phyloP scores from a whole-genome alignment of 169 alveolate genomes.

The Plasmodium billcollinsi region DNA sequence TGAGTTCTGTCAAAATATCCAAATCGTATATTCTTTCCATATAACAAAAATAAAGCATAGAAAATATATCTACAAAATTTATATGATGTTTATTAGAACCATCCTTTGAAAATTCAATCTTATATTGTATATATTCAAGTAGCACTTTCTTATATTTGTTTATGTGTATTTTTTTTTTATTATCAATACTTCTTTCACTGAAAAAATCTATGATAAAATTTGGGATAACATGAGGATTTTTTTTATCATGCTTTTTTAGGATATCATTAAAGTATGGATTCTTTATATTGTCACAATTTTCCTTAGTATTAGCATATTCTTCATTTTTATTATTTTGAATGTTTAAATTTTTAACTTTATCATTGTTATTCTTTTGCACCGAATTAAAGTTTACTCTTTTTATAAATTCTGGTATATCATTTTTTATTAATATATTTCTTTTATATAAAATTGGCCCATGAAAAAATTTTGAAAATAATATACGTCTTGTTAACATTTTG shows the following conservation, averaged over 20 bases:
- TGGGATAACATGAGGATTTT: slow-evolving; percentile 3
- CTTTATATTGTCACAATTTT: neutral
- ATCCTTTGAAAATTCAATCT: neutral
- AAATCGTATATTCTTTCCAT: slow-evolving; percentile 50
- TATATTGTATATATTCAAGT: slow-evolving; percentile 1
- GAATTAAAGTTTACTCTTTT: neutral
- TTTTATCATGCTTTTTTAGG: neutral
- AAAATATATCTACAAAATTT: slow-evolving; percentile 35
- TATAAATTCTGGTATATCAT: neutral
- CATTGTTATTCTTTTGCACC: neutral
- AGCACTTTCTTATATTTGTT: slow-evolving; percentile 25
- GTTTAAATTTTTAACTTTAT: neutral
- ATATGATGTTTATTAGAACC: slow-evolving; percentile 7
- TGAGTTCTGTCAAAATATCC: slow-evolving; percentile 39
- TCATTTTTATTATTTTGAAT: neutral
- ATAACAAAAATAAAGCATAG: slow-evolving; percentile 54
- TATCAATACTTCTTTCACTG: neutral
- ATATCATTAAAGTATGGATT: neutral
- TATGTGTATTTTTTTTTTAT: slow-evolving; percentile 16
- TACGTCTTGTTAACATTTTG: neutral
- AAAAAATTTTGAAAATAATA: neutral
- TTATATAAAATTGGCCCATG: neutral
- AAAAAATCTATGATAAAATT: slow-evolving; percentile 25
- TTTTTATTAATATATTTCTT: slow-evolving; percentile 12
- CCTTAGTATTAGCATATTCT: neutral